Percentiles rank a stretch among this genome's conserved stretches.
Conservation (phyloP, 805 yeast species). For the Hanseniaspora taiwanica region DNA sequence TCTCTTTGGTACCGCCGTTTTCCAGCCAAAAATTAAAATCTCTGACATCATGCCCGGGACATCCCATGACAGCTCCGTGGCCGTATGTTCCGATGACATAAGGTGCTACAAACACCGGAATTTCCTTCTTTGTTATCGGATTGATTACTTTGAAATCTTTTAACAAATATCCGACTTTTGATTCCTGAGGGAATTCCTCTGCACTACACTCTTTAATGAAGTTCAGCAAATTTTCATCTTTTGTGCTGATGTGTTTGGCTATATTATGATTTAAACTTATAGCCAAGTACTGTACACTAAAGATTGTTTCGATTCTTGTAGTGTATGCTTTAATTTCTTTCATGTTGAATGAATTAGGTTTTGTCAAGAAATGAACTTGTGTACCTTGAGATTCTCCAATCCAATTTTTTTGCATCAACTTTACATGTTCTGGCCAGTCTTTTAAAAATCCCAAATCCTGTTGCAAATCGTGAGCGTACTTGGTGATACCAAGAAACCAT, state of each 20-base stretch:
- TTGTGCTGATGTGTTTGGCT: slow-evolving; percentile 26
- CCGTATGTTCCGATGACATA: slow-evolving; percentile 80
- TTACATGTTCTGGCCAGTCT: slow-evolving; percentile 83
- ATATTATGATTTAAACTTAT: slow-evolving; percentile 61
- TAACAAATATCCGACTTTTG: slow-evolving; percentile 50
- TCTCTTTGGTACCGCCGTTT: slow-evolving; percentile 25
- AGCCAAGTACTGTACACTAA: slow-evolving; percentile 73
- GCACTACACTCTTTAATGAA: slow-evolving; percentile 32
- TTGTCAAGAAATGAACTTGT: slow-evolving; percentile 37
- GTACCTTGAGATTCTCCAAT: slow-evolving; percentile 82
- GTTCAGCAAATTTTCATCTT: slow-evolving; percentile 28
- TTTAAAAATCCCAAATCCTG: slow-evolving; percentile 47
- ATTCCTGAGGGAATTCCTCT: slow-evolving; percentile 22
- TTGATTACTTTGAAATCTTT: slow-evolving; percentile 31
- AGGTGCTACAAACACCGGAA: slow-evolving; percentile 84
- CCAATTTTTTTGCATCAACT: slow-evolving; percentile 88
- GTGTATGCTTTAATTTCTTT: slow-evolving; percentile 48
- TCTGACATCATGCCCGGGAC: slow-evolving; percentile 85
- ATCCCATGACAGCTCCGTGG: slow-evolving; percentile 94
- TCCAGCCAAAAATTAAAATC: slow-evolving; percentile 68
- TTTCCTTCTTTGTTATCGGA: slow-evolving; percentile 36
- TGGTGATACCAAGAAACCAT: slow-evolving; percentile 89
- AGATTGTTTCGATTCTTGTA: slow-evolving; percentile 80
- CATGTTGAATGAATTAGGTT: slow-evolving; percentile 12
- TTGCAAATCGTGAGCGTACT: slow-evolving; percentile 56